Evolutionary conservation across 345 rosid genomes (phyloP).

Genomic region (Linum tenue): DNA sequence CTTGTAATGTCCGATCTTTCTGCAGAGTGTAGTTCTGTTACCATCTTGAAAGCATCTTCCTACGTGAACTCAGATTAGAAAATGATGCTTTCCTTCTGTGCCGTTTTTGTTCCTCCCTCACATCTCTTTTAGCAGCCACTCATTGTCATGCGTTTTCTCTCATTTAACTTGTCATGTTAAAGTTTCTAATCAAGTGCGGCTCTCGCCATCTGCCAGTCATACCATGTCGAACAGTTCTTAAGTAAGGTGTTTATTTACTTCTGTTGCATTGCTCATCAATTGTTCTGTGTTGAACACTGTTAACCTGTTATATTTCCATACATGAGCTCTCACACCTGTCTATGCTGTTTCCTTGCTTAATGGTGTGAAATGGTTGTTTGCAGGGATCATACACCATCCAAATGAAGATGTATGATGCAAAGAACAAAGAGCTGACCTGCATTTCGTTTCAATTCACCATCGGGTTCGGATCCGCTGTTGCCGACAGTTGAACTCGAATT

Average conservation of each 20-base stretch:
- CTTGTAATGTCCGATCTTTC: not conserved
- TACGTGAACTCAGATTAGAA: too few species aligned
- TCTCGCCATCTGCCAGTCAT: too few species aligned
- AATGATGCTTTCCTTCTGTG: too few species aligned
- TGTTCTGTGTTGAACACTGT: not conserved
- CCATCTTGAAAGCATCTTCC: too few species aligned
- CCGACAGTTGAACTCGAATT: slow-evolving; percentile 34
- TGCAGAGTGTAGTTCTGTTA: not conserved
- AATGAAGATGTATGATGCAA: slow-evolving; percentile 69
- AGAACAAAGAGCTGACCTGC: slow-evolving; percentile 55
- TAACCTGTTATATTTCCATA: not conserved
- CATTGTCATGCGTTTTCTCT: too few species aligned
- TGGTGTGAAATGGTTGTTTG: slow-evolving; percentile 13
- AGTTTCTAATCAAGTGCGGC: too few species aligned
- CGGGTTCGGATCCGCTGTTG: slow-evolving; percentile 50
- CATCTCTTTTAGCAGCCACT: too few species aligned
- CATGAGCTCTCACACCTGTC: not conserved
- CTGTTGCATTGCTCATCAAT: not conserved
- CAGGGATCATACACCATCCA: slow-evolving; percentile 83
- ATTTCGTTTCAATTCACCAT: slow-evolving; percentile 62
- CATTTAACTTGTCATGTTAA: too few species aligned
- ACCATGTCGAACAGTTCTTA: too few species aligned
- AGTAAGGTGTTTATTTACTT: too few species aligned
- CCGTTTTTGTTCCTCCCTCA: too few species aligned
- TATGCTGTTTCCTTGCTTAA: slow-evolving; percentile 9